Conservation (phyloP, 441 rosid species). For the Pelargonium citronellum region DNA sequence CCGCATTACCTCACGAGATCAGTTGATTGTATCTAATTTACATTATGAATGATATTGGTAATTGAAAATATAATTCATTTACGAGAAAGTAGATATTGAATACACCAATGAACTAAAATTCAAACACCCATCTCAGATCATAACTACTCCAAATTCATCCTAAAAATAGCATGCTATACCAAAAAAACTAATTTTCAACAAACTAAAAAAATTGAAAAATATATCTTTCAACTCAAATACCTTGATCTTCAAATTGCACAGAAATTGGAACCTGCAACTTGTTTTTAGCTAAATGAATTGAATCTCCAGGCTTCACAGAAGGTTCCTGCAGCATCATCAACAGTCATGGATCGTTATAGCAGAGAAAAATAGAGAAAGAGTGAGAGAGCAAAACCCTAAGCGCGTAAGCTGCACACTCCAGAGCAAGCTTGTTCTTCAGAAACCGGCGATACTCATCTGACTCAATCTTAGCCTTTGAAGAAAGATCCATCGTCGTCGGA, state of each 20-base stretch:
- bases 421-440: conserved; percentile 8
- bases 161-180: no score
- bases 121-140: neutral
- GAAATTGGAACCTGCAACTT: neutral
- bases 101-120: conserved; percentile 4
- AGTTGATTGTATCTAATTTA: no score
- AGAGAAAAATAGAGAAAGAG: neutral
- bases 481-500: neutral
- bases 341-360: neutral
- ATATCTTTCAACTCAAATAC: neutral
- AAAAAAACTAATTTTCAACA: neutral
- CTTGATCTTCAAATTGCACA: conserved; percentile 4
- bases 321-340: neutral
- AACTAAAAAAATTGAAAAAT: neutral
- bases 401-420: conserved; percentile 10
- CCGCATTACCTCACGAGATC: no score
- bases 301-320: neutral
- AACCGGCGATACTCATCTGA: conserved; percentile 1
- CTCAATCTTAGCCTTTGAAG: neutral
- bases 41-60: no score
- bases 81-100: neutral
- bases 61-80: no score
- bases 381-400: neutral
- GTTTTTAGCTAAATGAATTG: neutral
- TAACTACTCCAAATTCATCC: no score